A percentile compares a stretch with the other conserved stretches of the same genome.
Evolutionary conservation across 1,284 basidiomycete species (phyloP).

Genomic region (Ustilago cynodontis): DNA sequence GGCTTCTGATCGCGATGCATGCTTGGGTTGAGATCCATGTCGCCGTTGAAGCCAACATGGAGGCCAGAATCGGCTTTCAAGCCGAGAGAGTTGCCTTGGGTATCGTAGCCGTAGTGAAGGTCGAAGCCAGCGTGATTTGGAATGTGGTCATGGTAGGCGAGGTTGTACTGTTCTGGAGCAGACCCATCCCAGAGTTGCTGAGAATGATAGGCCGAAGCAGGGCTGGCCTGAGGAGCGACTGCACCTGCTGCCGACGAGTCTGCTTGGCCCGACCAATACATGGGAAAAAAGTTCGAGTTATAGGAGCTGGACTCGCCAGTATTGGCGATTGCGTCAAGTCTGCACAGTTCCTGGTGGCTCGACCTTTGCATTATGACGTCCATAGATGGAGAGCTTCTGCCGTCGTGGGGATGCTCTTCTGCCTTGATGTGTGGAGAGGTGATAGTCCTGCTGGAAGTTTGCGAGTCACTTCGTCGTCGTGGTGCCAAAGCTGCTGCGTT

Average conservation of each 20-base stretch:
- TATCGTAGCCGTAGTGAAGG: conserved; percentile 25
- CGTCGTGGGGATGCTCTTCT: conserved; percentile 22
- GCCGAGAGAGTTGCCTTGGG: conserved; percentile 28
- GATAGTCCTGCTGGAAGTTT: conserved; percentile 31
- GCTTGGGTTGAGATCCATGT: conserved; percentile 24
- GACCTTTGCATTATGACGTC: conserved; percentile 37
- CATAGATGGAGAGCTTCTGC: conserved; percentile 28
- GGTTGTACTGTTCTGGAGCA: conserved; percentile 9
- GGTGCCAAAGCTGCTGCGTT: conserved; percentile 29
- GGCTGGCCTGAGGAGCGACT: not conserved
- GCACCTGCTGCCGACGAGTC: conserved; percentile 11
- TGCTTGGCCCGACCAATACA: conserved; percentile 28
- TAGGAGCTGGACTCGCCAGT: conserved; percentile 7
- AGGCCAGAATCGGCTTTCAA: conserved; percentile 29
- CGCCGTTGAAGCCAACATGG: conserved; percentile 23
- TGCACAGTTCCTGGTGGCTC: conserved; percentile 31
- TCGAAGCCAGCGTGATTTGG: conserved; percentile 25
- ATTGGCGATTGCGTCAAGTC: conserved; percentile 8
- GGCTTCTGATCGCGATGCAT: conserved; percentile 15
- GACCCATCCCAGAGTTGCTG: conserved; percentile 28
- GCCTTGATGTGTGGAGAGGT: conserved; percentile 28
- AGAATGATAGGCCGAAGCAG: conserved; percentile 11
- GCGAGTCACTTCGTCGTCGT: conserved; percentile 36
- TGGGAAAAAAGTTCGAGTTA: conserved; percentile 2
- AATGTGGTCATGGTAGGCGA: conserved; percentile 18